These are phyloP conservation scores for Myxozyma neotropica DNA, from an alignment of 805 yeast species.

Conservation along the genomic window DNA sequence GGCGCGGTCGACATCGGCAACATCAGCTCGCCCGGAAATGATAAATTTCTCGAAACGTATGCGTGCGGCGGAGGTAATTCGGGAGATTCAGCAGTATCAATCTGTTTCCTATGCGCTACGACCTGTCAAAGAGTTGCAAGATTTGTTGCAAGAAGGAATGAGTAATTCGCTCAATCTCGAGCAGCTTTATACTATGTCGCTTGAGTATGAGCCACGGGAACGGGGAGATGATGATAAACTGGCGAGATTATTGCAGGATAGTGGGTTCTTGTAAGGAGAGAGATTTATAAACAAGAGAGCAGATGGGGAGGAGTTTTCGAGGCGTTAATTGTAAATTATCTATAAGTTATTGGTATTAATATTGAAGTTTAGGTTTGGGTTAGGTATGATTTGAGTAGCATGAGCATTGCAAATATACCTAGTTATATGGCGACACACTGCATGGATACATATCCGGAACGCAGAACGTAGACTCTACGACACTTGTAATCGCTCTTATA, in stretches of 20 bases:
- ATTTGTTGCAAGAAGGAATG: slow-evolving; percentile 48
- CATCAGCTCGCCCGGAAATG: slow-evolving; percentile 40
- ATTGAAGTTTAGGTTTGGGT: not conserved
- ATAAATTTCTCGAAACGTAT: slow-evolving; percentile 79
- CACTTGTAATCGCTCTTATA: too few species aligned
- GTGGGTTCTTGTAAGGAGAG: slow-evolving; percentile 37
- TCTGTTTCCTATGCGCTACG: slow-evolving; percentile 62
- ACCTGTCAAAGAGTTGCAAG: slow-evolving; percentile 65
- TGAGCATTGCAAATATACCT: too few species aligned
- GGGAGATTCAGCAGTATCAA: slow-evolving; percentile 75
- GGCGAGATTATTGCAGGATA: slow-evolving; percentile 42
- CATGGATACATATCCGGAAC: too few species aligned
- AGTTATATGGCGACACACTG: too few species aligned
- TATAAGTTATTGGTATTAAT: not conserved
- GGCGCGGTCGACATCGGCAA: not conserved
- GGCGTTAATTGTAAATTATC: too few species aligned
- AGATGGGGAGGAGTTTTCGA: not conserved
- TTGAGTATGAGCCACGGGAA: slow-evolving; percentile 67
- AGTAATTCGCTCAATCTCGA: slow-evolving; percentile 71
- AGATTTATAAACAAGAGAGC: not conserved
- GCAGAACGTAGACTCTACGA: too few species aligned
- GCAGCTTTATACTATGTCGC: slow-evolving; percentile 73
- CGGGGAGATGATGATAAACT: slow-evolving; percentile 35
- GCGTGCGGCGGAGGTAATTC: slow-evolving; percentile 70
- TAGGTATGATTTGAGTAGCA: not conserved